Conservation (phyloP, 768 basidiomycete species). For the Clitopilus hobsonii region DNA sequence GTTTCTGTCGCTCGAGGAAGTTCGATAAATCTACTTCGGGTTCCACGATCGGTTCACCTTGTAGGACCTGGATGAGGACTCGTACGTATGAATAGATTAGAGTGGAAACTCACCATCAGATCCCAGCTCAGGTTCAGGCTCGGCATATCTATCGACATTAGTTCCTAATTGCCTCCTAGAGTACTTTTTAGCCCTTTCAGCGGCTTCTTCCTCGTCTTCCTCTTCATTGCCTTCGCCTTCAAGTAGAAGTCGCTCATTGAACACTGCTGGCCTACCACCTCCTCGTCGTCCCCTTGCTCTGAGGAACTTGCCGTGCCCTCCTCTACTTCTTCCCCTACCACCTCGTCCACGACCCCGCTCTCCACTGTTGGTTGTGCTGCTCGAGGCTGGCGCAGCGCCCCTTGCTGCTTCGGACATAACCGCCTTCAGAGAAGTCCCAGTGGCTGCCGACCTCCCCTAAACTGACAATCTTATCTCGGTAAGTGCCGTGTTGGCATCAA, state of each 20-base stretch:
- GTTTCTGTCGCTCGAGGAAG: conserved; percentile 61
- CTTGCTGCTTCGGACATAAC: neutral
- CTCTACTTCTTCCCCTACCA: conserved; percentile 48
- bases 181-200: conserved; percentile 47
- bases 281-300: conserved; percentile 63
- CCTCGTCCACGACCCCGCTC: conserved; percentile 32
- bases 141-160: conserved; percentile 72
- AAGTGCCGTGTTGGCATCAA: neutral
- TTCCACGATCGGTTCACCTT: conserved; percentile 65
- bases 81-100: too few relatives aligned
- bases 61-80: neutral
- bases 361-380: neutral
- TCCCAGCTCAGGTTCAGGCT: conserved; percentile 64
- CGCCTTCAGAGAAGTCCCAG: neutral
- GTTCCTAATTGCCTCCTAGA: conserved; percentile 55
- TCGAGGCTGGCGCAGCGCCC: neutral
- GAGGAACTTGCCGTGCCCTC: conserved; percentile 70
- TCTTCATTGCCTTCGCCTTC: conserved; percentile 53
- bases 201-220: conserved; percentile 44
- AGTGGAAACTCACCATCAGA: conserved; percentile 61
- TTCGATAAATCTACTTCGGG: conserved; percentile 69
- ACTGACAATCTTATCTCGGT: neutral
- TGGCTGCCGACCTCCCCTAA: neutral
- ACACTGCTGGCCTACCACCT: conserved; percentile 60
- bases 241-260: conserved; percentile 52